Conservation (phyloP, 139 green algal species). For the Ettlia oleoabundans region DNA sequence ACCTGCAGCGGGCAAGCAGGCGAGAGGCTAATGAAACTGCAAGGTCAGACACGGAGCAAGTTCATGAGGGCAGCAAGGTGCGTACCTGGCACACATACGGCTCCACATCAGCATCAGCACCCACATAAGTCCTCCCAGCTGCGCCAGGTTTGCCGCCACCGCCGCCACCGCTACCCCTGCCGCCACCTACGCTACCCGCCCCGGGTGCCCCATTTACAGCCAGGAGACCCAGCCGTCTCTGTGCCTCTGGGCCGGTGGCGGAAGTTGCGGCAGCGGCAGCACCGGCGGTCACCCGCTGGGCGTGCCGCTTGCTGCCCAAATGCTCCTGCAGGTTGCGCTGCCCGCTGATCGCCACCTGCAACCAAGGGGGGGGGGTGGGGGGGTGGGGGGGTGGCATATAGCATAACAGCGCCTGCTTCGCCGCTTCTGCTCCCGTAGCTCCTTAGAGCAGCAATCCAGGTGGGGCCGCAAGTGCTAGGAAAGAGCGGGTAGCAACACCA, state of each 20-base stretch:
- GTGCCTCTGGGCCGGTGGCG: neutral
- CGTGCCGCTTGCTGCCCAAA: conserved; percentile 35
- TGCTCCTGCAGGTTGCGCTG: conserved; percentile 26
- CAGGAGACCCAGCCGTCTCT: neutral
- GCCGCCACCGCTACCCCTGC: neutral
- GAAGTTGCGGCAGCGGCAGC: neutral
- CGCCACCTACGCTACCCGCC: neutral
- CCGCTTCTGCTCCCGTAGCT: too few relatives aligned
- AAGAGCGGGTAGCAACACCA: too few relatives aligned
- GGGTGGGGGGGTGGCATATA: too few relatives aligned
- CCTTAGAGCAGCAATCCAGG: too few relatives aligned
- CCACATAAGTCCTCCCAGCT: conserved; percentile 18
- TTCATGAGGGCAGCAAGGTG: too few relatives aligned
- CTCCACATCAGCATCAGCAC: conserved; percentile 29
- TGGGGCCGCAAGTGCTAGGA: too few relatives aligned
- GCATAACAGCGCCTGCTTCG: too few relatives aligned
- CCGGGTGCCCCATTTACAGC: neutral
- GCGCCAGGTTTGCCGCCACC: neutral
- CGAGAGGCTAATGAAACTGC: neutral
- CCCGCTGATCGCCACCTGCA: conserved; percentile 10
- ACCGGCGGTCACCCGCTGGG: conserved; percentile 1
- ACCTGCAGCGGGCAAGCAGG: too few relatives aligned
- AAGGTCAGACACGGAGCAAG: too few relatives aligned
- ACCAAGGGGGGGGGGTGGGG: too few relatives aligned
- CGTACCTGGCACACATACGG: conserved; percentile 36